These are phyloP conservation scores for Boletus mariae DNA, from an alignment of 1,284 basidiomycete genomes.

Conservation along the genomic window DNA sequence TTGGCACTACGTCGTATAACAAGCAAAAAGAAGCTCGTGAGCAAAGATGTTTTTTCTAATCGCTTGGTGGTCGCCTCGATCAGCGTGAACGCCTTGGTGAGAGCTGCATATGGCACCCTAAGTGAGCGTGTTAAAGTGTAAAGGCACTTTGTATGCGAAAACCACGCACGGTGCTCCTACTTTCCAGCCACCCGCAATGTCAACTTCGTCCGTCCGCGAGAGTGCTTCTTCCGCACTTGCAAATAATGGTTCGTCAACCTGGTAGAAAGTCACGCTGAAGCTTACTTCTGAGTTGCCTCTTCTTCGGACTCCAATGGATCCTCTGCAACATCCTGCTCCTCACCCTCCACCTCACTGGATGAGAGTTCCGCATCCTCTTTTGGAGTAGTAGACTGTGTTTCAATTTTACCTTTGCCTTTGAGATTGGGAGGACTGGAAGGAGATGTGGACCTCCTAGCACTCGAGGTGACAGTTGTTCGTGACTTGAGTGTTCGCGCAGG, in stretches of 20 bases:
- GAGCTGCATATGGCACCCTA: slow-evolving; percentile 91
- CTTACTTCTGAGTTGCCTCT: slow-evolving; percentile 60
- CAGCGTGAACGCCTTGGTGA: slow-evolving; percentile 83
- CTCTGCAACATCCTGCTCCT: slow-evolving; percentile 50
- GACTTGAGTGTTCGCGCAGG: slow-evolving; percentile 1
- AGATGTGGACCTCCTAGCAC: slow-evolving; percentile 15
- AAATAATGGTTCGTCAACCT: slow-evolving; percentile 3
- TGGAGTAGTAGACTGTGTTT: slow-evolving; percentile 17
- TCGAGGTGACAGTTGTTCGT: slow-evolving; percentile 2
- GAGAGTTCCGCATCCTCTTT: slow-evolving; percentile 41
- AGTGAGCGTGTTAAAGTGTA: slow-evolving; percentile 3
- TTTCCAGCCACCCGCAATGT: slow-evolving; percentile 85
- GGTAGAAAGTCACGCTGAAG: not conserved
- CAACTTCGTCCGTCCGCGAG: slow-evolving; percentile 64
- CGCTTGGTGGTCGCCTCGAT: slow-evolving; percentile 97
- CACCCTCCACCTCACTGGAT: slow-evolving; percentile 47
- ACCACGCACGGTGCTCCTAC: slow-evolving; percentile 72
- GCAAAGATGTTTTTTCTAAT: slow-evolving; percentile 85
- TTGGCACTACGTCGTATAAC: slow-evolving; percentile 83
- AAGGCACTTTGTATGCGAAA: not conserved
- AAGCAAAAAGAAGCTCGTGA: slow-evolving; percentile 86
- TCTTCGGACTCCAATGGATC: slow-evolving; percentile 32
- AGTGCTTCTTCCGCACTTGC: slow-evolving; percentile 70
- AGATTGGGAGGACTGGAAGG: slow-evolving; percentile 6
- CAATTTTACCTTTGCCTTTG: slow-evolving; percentile 26